Evolutionary conservation across 1,139 yeast species (phyloP), one percentile per base, ranked within the genome.

Genomic region (Zygoascus meyerae): DNA sequence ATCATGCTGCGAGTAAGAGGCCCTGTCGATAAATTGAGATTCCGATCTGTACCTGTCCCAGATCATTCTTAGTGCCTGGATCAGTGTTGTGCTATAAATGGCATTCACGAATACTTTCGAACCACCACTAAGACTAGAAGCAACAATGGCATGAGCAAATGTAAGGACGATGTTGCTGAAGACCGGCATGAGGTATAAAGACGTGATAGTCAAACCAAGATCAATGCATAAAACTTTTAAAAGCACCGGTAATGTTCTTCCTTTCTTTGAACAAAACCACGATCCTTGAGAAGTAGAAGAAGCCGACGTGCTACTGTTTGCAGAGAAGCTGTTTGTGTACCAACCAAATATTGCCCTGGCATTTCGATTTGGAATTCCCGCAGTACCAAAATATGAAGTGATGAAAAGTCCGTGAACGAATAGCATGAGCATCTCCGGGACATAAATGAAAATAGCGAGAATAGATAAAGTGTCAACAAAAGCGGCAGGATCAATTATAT

Each of bases 71-170:
- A 54, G 49, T 16, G 55, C 47, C 46, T 64, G 64, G 5, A 61
- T 51, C 10, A 63, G 33, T 3, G 60, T 50, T 2, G 68, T 63
- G 30, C 66, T 55, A 48, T 65, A 63, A 16, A 63, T 52, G 14
- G 69, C 68, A 41, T 64, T 62, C 12, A 60, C 53, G 40, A 59
- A 59, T 11, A 56, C 55, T 11, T 55, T 49, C 11, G 52, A 45
- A 1, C 69, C 68, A 3, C 69, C 69, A 9, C 67, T 65, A 33
- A 65, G 48, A 5, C 61, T 50, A 2, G 69, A 55, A 11, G 69
- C 68, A 12, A 65, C 66, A 29, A 62, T 58, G 3, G 68, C 66
- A 38, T 64, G 62, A 6, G 69, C 67, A 45, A 65, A 59, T n/a
- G 59, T 54, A 37, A 57, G 36, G 9, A 61, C 61, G 16, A 59